phyloP scores from a whole-genome alignment of 2,329 filamentous ascomycete species.

The Neocatenulostroma microsporum region DNA sequence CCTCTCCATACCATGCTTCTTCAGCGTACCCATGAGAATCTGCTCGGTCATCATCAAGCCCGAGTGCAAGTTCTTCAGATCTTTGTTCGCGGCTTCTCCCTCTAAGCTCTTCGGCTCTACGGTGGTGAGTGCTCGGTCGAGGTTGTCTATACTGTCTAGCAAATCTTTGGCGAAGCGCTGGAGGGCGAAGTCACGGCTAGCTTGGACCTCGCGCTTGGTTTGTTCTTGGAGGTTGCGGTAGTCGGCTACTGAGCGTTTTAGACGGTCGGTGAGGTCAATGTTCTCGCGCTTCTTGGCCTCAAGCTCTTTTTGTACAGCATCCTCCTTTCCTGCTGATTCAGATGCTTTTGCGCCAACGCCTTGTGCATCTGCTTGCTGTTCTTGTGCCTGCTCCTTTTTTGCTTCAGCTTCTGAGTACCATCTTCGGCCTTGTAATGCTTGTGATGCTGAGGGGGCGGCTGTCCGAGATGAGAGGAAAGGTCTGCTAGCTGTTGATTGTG shows the following conservation, averaged over 20 bases:
- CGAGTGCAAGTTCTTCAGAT: slow-evolving; percentile 72
- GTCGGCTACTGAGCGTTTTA: slow-evolving; percentile 86
- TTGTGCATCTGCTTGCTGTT: slow-evolving; percentile 27
- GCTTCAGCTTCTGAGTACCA: slow-evolving; percentile 42
- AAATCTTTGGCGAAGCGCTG: slow-evolving; percentile 91
- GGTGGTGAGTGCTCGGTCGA: slow-evolving; percentile 80
- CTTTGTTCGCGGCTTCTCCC: slow-evolving; percentile 52
- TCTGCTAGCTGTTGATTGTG: slow-evolving; percentile 31
- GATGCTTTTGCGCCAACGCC: slow-evolving; percentile 16
- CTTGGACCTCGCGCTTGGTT: slow-evolving; percentile 80
- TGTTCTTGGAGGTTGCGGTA: slow-evolving; percentile 98
- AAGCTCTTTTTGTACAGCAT: slow-evolving; percentile 55
- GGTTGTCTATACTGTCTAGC: slow-evolving; percentile 91
- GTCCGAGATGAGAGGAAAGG: slow-evolving; percentile 10
- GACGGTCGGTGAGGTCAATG: slow-evolving; percentile 88
- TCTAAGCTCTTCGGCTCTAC: slow-evolving; percentile 68
- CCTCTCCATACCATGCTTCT: slow-evolving; percentile 89
- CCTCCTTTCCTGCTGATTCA: slow-evolving; percentile 33
- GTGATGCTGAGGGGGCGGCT: slow-evolving; percentile 24
- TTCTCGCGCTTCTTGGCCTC: slow-evolving; percentile 66
- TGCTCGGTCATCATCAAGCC: slow-evolving; percentile 92
- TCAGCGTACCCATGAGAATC: slow-evolving; percentile 77
- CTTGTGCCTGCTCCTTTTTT: slow-evolving; percentile 29
- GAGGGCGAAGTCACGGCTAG: slow-evolving; percentile 85
- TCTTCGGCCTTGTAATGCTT: slow-evolving; percentile 29